Evolutionary conservation across 2,329 filamentous ascomycete genomes (phyloP).

Genomic region (Arthrobotrys sphaeroides): DNA sequence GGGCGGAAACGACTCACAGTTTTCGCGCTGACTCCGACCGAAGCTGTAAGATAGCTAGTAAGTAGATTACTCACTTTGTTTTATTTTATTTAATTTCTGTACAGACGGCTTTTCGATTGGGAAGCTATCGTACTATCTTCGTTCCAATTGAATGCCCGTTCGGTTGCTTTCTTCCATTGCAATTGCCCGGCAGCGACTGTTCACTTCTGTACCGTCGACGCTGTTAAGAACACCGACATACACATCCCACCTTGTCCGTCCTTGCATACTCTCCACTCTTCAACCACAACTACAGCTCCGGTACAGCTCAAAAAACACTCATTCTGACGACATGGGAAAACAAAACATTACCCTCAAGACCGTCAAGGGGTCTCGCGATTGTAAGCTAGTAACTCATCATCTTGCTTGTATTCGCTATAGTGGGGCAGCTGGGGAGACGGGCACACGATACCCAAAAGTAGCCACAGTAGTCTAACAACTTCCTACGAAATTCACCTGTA

Average conservation of each 20-base stretch:
- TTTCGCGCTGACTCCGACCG: background rate
- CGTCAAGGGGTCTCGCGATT: slow-evolving; percentile 52
- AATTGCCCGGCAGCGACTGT: slow-evolving; percentile 19
- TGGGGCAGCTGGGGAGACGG: slow-evolving; percentile 39
- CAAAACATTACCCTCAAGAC: slow-evolving; percentile 52
- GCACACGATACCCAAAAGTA: slow-evolving; percentile 10
- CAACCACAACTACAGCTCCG: background rate
- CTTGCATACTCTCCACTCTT: slow-evolving; percentile 14
- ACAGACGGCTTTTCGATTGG: background rate
- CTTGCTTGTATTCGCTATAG: background rate
- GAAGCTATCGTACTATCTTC: background rate
- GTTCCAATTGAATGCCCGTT: slow-evolving; percentile 41
- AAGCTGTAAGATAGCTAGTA: too few species aligned
- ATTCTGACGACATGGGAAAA: slow-evolving; percentile 48
- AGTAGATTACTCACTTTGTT: too few species aligned
- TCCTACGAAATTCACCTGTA: slow-evolving; percentile 56
- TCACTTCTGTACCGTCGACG: background rate
- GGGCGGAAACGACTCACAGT: slow-evolving; percentile 4
- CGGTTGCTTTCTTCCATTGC: slow-evolving; percentile 16
- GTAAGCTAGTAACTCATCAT: slow-evolving; percentile 15
- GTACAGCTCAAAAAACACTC: slow-evolving; percentile 27
- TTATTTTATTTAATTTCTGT: slow-evolving; percentile 22
- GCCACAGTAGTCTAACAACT: slow-evolving; percentile 53
- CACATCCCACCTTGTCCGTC: slow-evolving; percentile 31
- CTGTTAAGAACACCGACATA: background rate